These are phyloP conservation scores for Thuja plicata DNA, from an alignment of 83 land plant genomes.

Conservation along the genomic window DNA sequence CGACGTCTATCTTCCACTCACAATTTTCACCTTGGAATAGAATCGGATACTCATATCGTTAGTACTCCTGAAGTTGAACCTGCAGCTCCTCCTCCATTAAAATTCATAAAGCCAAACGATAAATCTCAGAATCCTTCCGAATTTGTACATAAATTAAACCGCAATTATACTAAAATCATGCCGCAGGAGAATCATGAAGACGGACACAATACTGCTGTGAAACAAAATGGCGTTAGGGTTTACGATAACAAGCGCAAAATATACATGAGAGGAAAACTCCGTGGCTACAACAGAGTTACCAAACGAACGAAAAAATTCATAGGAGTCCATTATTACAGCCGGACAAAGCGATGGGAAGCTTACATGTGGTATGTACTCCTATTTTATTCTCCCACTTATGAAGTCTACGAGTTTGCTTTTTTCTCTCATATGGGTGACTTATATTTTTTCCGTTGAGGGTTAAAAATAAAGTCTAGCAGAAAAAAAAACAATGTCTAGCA, in stretches of 20 bases:
- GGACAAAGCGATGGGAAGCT: slow-evolving; percentile 1
- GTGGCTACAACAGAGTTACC: background rate
- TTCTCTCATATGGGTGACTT: too few species aligned
- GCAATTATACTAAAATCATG: too few species aligned
- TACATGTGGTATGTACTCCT: background rate
- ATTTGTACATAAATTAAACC: too few species aligned
- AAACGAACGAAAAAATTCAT: background rate
- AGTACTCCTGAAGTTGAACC: background rate
- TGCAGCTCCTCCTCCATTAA: background rate
- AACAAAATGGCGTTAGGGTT: background rate
- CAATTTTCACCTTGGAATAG: background rate
- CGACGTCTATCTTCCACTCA: background rate
- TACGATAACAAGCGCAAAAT: background rate
- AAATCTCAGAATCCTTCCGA: background rate
- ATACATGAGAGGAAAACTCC: background rate
- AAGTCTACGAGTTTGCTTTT: too few species aligned
- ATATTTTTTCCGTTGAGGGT: too few species aligned
- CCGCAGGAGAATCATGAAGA: background rate
- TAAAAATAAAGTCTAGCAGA: too few species aligned
- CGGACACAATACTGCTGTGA: background rate
- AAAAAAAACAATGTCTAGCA: too few species aligned
- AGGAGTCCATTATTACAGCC: background rate
- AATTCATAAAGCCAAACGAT: too few species aligned
- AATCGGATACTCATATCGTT: background rate
- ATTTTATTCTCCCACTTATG: too few species aligned